Evolutionary conservation across 208 protist genomes (phyloP), one percentile per base, ranked within the genome.

Genomic region (Endotrypanum monterogeii): DNA sequence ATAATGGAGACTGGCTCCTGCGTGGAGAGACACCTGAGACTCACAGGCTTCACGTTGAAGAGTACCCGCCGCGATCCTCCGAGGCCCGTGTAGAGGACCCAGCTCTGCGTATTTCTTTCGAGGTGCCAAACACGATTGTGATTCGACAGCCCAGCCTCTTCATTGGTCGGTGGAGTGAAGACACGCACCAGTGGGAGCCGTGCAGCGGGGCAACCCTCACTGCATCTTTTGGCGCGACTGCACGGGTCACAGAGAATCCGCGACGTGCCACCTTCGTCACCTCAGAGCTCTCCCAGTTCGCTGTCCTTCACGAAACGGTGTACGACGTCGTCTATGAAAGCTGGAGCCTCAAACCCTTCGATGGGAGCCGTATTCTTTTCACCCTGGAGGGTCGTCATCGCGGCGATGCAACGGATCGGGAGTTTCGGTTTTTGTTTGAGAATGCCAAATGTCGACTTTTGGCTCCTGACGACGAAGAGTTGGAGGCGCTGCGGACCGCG

Each of bases 301-400:
- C 94, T 20, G 80, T 98, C 30, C 86, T 98, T 20, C 94, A 98
- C 69, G 93, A 97, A 71, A 96, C 91, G 50, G 90, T 87, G 35
- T 97, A 92, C 80, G 94, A 98, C 74, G 87, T 91, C n/a, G 84
- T 90, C n/a, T 98, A 90, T 73, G 93, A 97, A 69, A 74, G 79
- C 39, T 98, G 92, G 93, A 83, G 81, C 52, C 48, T 98, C 28
- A 82, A 90, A 52, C 93, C 94, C 2, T 57, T 96, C 23, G 84
- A 84, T 60, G 83, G 79, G 63, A 88, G 93, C 69, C 76, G 86
- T 46, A 86, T 96, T 4, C 58, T 98, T 44, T 84, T 96, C 62
- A 81, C 87, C 1, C 69, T 98, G 25, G 92, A 96, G 67, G 88
- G 93, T 16, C 80, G 87, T 35, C 88, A 85, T 54, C 86, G 94